Base-by-base conservation (phyloP, 805 yeast species). In the Yarrowia keelungensis region DNA sequence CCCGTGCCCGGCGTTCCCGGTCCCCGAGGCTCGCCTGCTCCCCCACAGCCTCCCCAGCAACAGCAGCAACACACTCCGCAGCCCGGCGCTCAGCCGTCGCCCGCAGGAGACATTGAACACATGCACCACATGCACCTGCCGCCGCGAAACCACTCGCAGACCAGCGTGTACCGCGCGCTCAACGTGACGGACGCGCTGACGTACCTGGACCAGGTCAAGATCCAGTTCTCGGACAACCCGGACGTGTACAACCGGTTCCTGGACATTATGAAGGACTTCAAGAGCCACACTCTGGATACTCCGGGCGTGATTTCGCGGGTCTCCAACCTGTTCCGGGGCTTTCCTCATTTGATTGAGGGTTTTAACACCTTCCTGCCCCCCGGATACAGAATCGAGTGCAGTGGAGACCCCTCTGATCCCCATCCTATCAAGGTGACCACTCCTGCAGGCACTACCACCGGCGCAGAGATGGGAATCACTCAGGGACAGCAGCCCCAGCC, bases 221-320 rank as follows among this genome's bases (percentile, higher is more conserved):
- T 89, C 61, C 98, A 93, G 77, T 95, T 95, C 79, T 89, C 86
- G 78, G 85, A 88, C 72, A 97, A 94, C 79, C 96, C 98, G 0
- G 98, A 93, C 74, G 97, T 95, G 51, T 95, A 95, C 82, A 95
- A 95, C 79, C 92, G 91, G 78, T 95, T 96, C 75, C 83, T 95
- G 75, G 99, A 95, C 77, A 94, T 95, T 72, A 95, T 95, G 99
- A 96, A 96, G 81, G 99, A 96, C 77, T 96, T 95, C 82, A 96
- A 96, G 81, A 89, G 96, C 67, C 98, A 94, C n/a, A 62, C 67
- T 0, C 67, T 95, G 74, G 98, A 95, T 78, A 95, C 99, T 0
- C 99, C 98, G 0, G 99, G 98, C 43, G 99, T 95, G 38, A 95
- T 95, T 76, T 97, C 94, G 77, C 84, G 99, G 69, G 99, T 95